These are phyloP conservation scores for Gracilaria gracilis DNA, from an alignment of 23 red algal species.

Conservation along the genomic window DNA sequence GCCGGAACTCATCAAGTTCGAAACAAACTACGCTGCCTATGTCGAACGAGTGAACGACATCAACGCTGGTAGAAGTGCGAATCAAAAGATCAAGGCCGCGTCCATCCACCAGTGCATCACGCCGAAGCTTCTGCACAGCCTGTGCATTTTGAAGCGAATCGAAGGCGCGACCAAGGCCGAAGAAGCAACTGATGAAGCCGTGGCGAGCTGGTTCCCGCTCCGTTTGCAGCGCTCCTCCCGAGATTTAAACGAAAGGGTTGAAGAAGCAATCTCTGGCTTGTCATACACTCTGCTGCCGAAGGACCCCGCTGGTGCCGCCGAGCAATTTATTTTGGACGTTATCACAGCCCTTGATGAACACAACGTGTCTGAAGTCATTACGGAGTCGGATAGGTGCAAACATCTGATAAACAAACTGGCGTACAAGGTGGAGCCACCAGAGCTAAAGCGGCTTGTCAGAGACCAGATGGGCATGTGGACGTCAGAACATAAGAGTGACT, in stretches of 20 bases:
- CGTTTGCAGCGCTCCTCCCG: background rate
- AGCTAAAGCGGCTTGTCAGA: conserved; percentile 6
- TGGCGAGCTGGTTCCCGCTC: conserved; percentile 16
- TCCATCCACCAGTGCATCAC: conserved; percentile 40
- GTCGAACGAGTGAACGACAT: conserved; percentile 8
- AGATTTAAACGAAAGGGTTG: conserved; percentile 35
- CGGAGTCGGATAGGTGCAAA: background rate
- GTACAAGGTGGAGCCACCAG: background rate
- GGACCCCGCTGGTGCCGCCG: conserved; percentile 22
- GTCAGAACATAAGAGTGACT: background rate
- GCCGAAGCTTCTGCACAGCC: conserved; percentile 1
- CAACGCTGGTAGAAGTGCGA: background rate
- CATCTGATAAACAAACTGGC: too few relatives aligned
- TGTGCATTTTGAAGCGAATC: conserved; percentile 49
- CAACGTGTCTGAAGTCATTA: conserved; percentile 30
- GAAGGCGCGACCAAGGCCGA: conserved; percentile 30
- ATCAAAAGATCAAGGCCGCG: background rate
- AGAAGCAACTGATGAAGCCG: conserved; percentile 41
- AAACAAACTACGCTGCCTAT: conserved; percentile 6
- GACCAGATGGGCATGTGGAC: conserved; percentile 52
- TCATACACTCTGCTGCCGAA: background rate
- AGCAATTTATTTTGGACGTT: conserved; percentile 26
- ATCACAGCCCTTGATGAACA: conserved; percentile 40
- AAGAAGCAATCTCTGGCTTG: background rate
- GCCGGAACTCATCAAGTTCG: conserved; percentile 33